These are phyloP conservation scores for Syncephalastrum monosporum DNA, from an alignment of 371 early-diverging fungal species.

Conservation along the genomic window DNA sequence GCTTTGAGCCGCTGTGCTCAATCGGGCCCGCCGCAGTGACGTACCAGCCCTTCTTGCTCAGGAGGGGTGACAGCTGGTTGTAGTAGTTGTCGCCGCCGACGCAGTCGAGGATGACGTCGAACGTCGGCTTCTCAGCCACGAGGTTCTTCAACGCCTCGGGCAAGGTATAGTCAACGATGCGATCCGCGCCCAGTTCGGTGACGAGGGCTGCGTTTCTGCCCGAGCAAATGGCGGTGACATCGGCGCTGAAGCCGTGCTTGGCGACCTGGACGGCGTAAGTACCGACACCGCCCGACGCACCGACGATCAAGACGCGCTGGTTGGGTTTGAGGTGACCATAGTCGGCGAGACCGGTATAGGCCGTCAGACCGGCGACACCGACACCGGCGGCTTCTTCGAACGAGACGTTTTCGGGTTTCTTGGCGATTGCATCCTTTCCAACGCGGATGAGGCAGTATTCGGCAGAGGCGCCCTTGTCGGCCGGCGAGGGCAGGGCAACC, in stretches of 20 bases:
- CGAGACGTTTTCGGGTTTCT: constrained; percentile 45
- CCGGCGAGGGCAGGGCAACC: constrained; percentile 11
- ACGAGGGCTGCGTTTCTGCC: constrained; percentile 49
- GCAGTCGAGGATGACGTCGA: constrained; percentile 50
- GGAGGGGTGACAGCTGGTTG: constrained; percentile 21
- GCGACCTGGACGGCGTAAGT: constrained; percentile 64
- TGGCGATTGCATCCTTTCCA: constrained; percentile 30
- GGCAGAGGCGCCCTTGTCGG: constrained; percentile 41
- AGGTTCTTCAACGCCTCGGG: constrained; percentile 24
- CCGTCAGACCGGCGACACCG: constrained; percentile 40
- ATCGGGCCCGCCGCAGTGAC: constrained; percentile 46
- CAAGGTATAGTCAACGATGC: constrained; percentile 55
- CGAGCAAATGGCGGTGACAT: constrained; percentile 68
- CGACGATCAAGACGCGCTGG: constrained; percentile 40
- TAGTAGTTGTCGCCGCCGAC: constrained; percentile 57
- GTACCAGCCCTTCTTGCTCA: constrained; percentile 38
- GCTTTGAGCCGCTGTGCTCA: constrained; percentile 21
- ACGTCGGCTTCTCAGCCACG: constrained; percentile 18
- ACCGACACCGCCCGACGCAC: constrained; percentile 65
- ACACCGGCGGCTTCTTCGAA: constrained; percentile 51
- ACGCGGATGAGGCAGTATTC: constrained; percentile 27
- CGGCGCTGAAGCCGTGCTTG: constrained; percentile 47
- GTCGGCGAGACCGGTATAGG: constrained; percentile 33
- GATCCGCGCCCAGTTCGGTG: constrained; percentile 57
- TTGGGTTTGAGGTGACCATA: constrained; percentile 12